These are phyloP conservation scores for Camelina laxa DNA, from an alignment of 345 rosid species.

Conservation along the genomic window DNA sequence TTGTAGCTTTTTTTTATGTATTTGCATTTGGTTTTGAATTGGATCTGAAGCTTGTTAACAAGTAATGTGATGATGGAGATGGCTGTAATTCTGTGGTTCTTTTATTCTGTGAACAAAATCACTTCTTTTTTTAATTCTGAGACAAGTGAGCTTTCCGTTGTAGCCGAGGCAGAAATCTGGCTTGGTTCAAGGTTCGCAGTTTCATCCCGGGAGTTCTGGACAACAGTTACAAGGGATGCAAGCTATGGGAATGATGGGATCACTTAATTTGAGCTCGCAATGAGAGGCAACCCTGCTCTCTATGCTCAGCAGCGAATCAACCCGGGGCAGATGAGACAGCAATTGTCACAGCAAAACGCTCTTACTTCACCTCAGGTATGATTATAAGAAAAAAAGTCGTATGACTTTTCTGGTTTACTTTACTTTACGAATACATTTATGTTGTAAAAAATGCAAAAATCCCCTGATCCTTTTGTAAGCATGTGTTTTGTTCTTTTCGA, in stretches of 20 bases:
- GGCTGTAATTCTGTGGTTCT: not conserved
- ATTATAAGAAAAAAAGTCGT: not conserved
- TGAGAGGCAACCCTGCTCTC: constrained; percentile 63
- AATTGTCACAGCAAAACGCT: constrained; percentile 68
- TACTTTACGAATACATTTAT: not conserved
- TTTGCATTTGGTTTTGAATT: constrained; percentile 8
- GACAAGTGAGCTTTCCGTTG: constrained; percentile 48
- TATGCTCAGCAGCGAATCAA: constrained; percentile 75
- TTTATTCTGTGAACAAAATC: not conserved
- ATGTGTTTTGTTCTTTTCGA: constrained; percentile 28
- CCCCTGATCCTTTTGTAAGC: not conserved
- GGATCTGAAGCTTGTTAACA: constrained; percentile 17
- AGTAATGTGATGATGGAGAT: not conserved
- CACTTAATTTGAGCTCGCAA: constrained; percentile 69
- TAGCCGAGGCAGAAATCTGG: constrained; percentile 97
- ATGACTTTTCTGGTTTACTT: not conserved
- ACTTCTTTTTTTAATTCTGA: constrained; percentile 38
- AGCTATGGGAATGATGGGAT: constrained; percentile 82
- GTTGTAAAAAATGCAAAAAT: not conserved
- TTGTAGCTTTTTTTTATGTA: constrained; percentile 13
- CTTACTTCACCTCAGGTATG: constrained; percentile 74
- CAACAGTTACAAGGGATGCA: constrained; percentile 89
- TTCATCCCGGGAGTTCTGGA: constrained; percentile 76
- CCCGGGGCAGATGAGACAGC: constrained; percentile 76
- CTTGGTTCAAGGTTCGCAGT: constrained; percentile 75